Conservation (phyloP, 139 green algal genomes). For the Asterochloris sp. region DNA sequence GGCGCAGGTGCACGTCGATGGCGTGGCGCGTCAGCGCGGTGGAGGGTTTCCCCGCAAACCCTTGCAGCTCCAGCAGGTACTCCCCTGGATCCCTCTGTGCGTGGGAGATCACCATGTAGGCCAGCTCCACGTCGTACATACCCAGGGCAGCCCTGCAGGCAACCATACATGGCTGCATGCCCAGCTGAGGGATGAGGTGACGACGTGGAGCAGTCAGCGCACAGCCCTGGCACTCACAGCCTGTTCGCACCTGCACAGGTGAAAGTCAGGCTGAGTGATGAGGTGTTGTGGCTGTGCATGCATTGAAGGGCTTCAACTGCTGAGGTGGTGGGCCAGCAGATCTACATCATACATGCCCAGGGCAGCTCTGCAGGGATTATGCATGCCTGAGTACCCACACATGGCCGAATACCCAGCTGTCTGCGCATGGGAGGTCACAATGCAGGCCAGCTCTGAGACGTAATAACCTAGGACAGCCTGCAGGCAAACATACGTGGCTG, state of each 20-base stretch:
- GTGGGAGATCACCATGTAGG: slow-evolving; percentile 87
- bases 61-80: slow-evolving; percentile 79
- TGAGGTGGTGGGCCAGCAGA: too few relatives aligned
- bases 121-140: slow-evolving; percentile 88
- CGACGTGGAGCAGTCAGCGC: too few relatives aligned
- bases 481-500: not conserved
- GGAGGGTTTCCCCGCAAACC: slow-evolving; percentile 38
- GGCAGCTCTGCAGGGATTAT: too few relatives aligned
- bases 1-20: slow-evolving; percentile 77
- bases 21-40: slow-evolving; percentile 36
- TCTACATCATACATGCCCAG: too few relatives aligned
- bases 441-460: slow-evolving; percentile 86
- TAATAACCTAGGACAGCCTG: slow-evolving; percentile 87
- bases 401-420: too few relatives aligned
- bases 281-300: too few relatives aligned
- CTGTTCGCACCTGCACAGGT: too few relatives aligned
- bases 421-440: slow-evolving; percentile 79
- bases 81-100: slow-evolving; percentile 88
- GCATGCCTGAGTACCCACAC: too few relatives aligned
- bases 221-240: too few relatives aligned
- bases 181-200: too few relatives aligned
- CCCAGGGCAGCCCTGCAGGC: slow-evolving; percentile 65
- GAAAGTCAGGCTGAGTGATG: too few relatives aligned
- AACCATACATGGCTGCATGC: not conserved
- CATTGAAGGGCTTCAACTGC: too few relatives aligned